These are phyloP conservation scores for Urostyla sp. DNA, from an alignment of 73 alveolate genomes.

Conservation along the genomic window DNA sequence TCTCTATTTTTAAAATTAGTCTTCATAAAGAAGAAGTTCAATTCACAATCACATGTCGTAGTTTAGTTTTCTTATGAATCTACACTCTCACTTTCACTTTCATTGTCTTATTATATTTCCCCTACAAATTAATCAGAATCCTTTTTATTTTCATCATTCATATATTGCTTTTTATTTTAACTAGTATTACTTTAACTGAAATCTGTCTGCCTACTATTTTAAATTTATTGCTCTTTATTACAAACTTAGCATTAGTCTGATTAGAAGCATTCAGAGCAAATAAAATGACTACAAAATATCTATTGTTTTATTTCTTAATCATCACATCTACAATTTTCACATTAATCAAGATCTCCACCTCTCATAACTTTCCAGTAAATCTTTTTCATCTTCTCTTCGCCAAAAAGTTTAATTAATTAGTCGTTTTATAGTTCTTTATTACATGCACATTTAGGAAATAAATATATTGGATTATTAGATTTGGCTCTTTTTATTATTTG, in stretches of 20 bases:
- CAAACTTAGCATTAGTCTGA: neutral
- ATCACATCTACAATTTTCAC: neutral
- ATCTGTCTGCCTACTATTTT: neutral
- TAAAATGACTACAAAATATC: neutral
- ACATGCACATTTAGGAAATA: constrained; percentile 4
- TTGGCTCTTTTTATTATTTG: too few relatives aligned
- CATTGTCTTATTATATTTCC: neutral
- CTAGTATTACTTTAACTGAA: neutral
- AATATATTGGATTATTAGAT: neutral
- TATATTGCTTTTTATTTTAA: neutral
- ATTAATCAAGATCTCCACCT: neutral
- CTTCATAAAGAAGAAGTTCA: neutral
- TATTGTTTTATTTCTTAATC: neutral
- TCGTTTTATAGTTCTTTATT: neutral
- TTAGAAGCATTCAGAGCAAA: neutral
- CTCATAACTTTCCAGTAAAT: neutral
- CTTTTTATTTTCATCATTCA: neutral
- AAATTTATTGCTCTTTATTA: neutral
- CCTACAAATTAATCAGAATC: neutral
- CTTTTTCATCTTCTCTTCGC: neutral
- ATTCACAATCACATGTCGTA: neutral
- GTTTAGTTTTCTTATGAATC: neutral
- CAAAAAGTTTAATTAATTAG: neutral
- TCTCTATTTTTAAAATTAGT: too few relatives aligned
- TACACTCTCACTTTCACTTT: neutral